A percentile compares a stretch with the other conserved stretches of the same genome.
phyloP scores from a whole-genome alignment of 192 early-diverging fungal genomes.

The Diversispora epigaea region DNA sequence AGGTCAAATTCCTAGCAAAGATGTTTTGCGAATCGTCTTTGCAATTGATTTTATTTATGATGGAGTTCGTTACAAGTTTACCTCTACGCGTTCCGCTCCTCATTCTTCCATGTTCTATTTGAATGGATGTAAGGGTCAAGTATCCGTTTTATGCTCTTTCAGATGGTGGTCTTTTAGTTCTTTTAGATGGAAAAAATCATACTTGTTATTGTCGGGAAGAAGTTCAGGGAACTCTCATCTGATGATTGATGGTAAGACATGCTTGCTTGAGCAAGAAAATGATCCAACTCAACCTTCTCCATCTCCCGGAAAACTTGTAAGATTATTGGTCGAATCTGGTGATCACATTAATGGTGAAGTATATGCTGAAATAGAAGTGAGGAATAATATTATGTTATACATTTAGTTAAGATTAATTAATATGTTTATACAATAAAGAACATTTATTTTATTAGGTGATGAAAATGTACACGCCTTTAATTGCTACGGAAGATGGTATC shows the following conservation, averaged over 20 bases:
- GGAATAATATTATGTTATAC: background rate
- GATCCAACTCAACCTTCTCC: constrained; percentile 96
- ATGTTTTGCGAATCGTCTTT: constrained; percentile 70
- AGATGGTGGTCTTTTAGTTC: constrained; percentile 89
- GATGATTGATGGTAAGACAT: constrained; percentile 89
- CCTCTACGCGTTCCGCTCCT: constrained; percentile 76
- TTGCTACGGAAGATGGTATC: constrained; percentile 86
- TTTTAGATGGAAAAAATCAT: constrained; percentile 89
- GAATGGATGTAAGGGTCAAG: constrained; percentile 80
- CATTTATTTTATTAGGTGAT: constrained; percentile 63
- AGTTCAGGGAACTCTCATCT: constrained; percentile 81
- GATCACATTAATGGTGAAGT: constrained; percentile 86
- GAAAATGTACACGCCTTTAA: constrained; percentile 99
- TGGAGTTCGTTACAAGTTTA: constrained; percentile 88
- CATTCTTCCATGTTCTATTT: constrained; percentile 76
- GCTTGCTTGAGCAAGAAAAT: constrained; percentile 91
- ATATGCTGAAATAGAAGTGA: constrained; percentile 95
- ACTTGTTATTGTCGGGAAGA: constrained; percentile 90
- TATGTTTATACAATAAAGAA: background rate
- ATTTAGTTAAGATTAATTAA: background rate
- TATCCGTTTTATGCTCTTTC: constrained; percentile 82
- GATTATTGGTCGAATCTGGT: constrained; percentile 88
- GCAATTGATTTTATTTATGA: constrained; percentile 91
- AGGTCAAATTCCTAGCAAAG: constrained; percentile 85
- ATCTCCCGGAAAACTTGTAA: constrained; percentile 95